Evolutionary conservation across 805 yeast genomes (phyloP), one percentile per base, ranked within the genome.

Genomic region (Blastobotrys robertii): DNA sequence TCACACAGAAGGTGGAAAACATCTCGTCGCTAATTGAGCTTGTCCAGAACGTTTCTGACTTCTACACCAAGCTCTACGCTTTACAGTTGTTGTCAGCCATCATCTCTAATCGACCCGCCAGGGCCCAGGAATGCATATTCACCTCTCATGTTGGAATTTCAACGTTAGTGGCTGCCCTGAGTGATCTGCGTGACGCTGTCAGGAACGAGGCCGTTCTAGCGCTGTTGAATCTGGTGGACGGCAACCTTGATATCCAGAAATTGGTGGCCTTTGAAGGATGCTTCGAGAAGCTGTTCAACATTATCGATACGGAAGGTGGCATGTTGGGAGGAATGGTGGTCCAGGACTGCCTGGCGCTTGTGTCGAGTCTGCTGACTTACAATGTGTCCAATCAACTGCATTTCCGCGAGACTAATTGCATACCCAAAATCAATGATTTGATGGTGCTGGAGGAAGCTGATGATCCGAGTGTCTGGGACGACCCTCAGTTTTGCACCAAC

Each of bases 211-310:
- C 92, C 2, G 79, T 90, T 31, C 63, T 90, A 41, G 66, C 94
- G n/a, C 66, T 94, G 40, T 80, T 83, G 79, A 81, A 87, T 8
- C 69, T 92, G 2, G 94, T 79, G 9, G 79, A 80, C 52, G 81
- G 84, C 46, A 84, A 86, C 53, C 76, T 79, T 46, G 90, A 85
- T 59, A 79, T 90, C 29, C 98, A 92, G 59, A 88, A 87, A 55
- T 66, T 92, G 13, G 94, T 94, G 8, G 98, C 95, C 0, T 92
- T 92, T 57, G 97, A 92, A 58, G 88, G 85, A 51, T 81, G 94
- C 0, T 88, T 92, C 56, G 96, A 86, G 48, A 76, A 72, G 47
- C 63, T 87, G 9, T 88, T 90, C 54, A 70, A 67, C n/a, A 81
- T 92, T 10, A 78, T 90, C 16, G 79, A 76, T 11, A 83, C 78